phyloP scores from a whole-genome alignment of 257 asterid genomes.

The Lantana camara region DNA sequence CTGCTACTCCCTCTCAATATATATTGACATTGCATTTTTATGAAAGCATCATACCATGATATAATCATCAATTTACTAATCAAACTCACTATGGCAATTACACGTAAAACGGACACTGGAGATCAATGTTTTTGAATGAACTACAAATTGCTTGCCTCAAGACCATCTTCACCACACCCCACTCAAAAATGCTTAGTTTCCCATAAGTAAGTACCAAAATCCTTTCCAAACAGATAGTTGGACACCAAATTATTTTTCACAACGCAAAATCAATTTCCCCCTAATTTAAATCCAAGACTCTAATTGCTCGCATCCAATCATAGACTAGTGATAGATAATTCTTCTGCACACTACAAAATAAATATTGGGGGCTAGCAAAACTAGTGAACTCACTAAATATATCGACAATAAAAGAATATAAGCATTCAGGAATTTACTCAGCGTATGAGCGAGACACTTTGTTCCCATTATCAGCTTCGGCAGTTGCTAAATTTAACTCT shows the following conservation, averaged over 20 bases:
- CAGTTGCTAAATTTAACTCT: conserved; percentile 24
- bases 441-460: conserved; percentile 21
- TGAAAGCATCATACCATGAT: background rate
- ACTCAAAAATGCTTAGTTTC: too few species aligned
- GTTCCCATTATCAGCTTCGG: conserved; percentile 33
- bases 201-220: too few species aligned
- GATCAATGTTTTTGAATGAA: background rate
- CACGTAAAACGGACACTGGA: background rate
- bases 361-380: background rate
- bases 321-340: background rate
- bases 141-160: too few species aligned
- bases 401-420: background rate
- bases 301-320: conserved; percentile 9
- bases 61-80: background rate
- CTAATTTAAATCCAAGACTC: background rate
- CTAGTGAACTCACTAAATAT: too few species aligned
- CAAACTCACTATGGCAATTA: background rate
- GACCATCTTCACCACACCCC: too few species aligned
- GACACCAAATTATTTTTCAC: too few species aligned
- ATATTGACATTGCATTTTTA: background rate
- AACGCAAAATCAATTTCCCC: background rate
- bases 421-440: conserved; percentile 27
- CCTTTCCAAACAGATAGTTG: too few species aligned
- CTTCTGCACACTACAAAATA: conserved; percentile 9
- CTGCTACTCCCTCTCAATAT: background rate